phyloP scores from a whole-genome alignment of 139 green algal genomes.

The Edaphochlamys debaryana region DNA sequence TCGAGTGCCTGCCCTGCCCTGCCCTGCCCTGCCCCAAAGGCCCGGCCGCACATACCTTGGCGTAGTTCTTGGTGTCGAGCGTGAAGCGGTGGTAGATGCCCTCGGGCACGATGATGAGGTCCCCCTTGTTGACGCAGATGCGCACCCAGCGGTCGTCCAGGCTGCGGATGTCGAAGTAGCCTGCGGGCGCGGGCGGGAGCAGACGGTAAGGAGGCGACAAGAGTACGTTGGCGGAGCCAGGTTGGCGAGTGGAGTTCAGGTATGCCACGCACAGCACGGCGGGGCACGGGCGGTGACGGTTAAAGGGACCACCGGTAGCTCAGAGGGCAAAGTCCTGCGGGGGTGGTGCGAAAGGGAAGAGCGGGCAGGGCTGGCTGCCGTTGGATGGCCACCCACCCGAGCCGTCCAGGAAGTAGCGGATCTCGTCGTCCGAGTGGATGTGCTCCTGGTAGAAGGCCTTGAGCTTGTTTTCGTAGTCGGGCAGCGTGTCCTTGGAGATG shows the following conservation, averaged over 20 bases:
- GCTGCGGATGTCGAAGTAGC: constrained; percentile 98
- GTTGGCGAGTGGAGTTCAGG: too few relatives aligned
- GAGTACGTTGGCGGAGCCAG: too few relatives aligned
- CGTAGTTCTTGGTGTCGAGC: constrained; percentile 87
- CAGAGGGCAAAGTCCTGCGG: too few relatives aligned
- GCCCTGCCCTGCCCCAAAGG: too few relatives aligned
- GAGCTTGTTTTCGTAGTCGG: constrained; percentile 91
- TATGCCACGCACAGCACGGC: too few relatives aligned
- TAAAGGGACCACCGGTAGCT: too few relatives aligned
- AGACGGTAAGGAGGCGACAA: background rate
- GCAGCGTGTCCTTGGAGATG: constrained; percentile 79
- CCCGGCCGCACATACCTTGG: constrained; percentile 82
- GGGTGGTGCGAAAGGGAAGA: too few relatives aligned
- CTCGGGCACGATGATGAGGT: constrained; percentile 93
- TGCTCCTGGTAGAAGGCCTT: constrained; percentile 97
- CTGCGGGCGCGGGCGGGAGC: constrained; percentile 49
- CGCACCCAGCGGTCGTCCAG: constrained; percentile 91
- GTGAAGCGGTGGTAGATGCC: constrained; percentile 99
- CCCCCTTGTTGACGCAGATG: constrained; percentile 80
- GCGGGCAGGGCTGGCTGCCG: too few relatives aligned
- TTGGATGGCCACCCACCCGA: background rate
- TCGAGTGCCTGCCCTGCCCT: too few relatives aligned
- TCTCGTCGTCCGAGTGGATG: constrained; percentile 96
- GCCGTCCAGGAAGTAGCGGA: constrained; percentile 77
- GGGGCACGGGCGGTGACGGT: too few relatives aligned